phyloP scores from a whole-genome alignment of 441 rosid species.

The Arabidopsis lyrata region DNA sequence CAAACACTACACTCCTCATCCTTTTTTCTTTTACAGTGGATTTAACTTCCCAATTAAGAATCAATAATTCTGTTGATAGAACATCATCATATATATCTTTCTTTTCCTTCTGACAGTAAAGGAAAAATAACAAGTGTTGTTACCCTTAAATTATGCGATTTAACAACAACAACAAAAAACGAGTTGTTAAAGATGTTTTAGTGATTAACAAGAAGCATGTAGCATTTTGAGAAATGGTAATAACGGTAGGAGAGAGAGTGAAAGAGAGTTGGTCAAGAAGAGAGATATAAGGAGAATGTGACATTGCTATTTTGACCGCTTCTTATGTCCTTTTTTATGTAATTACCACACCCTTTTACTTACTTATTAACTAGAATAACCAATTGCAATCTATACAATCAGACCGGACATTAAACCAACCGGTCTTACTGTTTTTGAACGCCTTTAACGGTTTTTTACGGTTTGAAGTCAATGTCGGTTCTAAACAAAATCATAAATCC shows the following conservation, averaged over 20 bases:
- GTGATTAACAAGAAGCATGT: conserved; percentile 29
- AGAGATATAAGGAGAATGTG: conserved; percentile 39
- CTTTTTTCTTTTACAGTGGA: conserved; percentile 11
- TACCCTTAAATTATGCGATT: conserved; percentile 11
- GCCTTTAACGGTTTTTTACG: conserved; percentile 13
- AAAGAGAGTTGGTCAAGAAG: conserved; percentile 38
- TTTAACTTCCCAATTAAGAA: neutral
- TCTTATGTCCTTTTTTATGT: conserved; percentile 23
- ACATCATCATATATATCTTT: conserved; percentile 21
- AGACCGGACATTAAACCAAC: conserved; percentile 21
- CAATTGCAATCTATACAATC: neutral
- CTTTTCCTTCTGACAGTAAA: neutral
- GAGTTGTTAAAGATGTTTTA: conserved; percentile 2
- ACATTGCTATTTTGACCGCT: conserved; percentile 34
- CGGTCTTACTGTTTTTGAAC: neutral
- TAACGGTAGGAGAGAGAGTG: conserved; percentile 9
- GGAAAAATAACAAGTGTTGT: conserved; percentile 11
- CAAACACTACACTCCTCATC: conserved; percentile 70
- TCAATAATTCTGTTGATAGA: conserved; percentile 4
- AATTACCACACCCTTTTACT: no score
- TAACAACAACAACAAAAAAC: neutral
- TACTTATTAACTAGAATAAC: no score
- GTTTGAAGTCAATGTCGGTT: conserved; percentile 12
- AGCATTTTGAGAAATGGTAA: conserved; percentile 36
- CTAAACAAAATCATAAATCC: conserved; percentile 1